phyloP scores from a whole-genome alignment of 75 land plant genomes.

The Isoetes taiwanensis region DNA sequence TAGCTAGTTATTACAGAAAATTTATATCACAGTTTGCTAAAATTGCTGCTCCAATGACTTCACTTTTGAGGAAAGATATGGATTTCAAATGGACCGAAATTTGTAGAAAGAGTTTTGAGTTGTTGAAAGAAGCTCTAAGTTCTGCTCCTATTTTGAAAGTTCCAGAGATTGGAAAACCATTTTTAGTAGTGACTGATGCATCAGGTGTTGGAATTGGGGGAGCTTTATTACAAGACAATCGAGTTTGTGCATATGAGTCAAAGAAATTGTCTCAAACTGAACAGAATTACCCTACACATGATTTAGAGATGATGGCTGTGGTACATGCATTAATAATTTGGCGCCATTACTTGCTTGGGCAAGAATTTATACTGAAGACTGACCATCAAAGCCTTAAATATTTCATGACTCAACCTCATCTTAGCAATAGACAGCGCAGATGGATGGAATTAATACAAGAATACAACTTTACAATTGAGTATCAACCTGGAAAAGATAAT shows the following conservation, averaged over 20 bases:
- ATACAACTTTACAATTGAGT: constrained; percentile 6
- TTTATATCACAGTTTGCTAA: constrained; percentile 8
- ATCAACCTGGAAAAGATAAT: constrained; percentile 10
- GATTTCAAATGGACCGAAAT: constrained; percentile 8
- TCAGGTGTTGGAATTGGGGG: constrained; percentile 9
- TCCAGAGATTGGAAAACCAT: constrained; percentile 11
- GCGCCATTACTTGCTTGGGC: constrained; percentile 20
- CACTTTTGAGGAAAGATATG: not conserved
- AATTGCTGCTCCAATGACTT: not conserved
- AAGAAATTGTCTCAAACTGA: constrained; percentile 7
- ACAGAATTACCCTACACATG: constrained; percentile 4
- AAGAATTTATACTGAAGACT: not conserved
- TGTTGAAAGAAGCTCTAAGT: constrained; percentile 9
- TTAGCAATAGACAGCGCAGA: constrained; percentile 11
- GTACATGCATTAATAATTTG: constrained; percentile 16
- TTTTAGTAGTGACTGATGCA: constrained; percentile 19
- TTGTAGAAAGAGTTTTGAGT: constrained; percentile 2
- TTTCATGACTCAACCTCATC: not conserved
- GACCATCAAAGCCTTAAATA: not conserved
- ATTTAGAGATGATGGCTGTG: constrained; percentile 19
- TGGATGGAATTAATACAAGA: constrained; percentile 12
- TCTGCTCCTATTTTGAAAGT: constrained; percentile 9
- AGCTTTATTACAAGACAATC: constrained; percentile 7
- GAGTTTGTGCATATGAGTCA: constrained; percentile 6
- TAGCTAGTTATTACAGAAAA: not conserved